Percentiles rank a stretch among this genome's conserved stretches.
Evolutionary conservation across 2,329 filamentous ascomycete genomes (phyloP).

Genomic region (Venturiaceae sp.): DNA sequence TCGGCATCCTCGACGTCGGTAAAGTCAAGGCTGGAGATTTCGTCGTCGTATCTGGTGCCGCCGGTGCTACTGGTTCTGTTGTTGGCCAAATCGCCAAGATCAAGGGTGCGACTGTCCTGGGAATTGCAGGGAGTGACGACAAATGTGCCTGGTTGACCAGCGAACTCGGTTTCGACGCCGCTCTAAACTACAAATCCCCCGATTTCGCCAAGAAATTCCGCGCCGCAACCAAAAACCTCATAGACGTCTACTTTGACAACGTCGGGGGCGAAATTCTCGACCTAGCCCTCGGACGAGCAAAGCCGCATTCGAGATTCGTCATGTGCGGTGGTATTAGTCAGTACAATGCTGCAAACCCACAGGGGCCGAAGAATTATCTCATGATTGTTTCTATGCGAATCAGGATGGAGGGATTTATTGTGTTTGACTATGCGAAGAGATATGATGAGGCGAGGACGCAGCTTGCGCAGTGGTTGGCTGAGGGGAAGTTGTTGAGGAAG

Average conservation of each 20-base stretch:
- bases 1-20: conserved; percentile 61
- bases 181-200: conserved; percentile 58
- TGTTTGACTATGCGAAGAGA: conserved; percentile 55
- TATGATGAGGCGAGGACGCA: conserved; percentile 50
- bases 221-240: conserved; percentile 48
- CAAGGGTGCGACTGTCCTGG: conserved; percentile 54
- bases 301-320: conserved; percentile 53
- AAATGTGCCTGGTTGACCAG: conserved; percentile 58
- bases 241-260: conserved; percentile 67
- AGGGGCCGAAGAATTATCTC: conserved; percentile 47
- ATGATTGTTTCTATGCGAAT: conserved; percentile 47
- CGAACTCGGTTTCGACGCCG: conserved; percentile 57
- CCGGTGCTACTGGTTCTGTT: conserved; percentile 67
- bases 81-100: conserved; percentile 72
- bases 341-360: conserved; percentile 49
- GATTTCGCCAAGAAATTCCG: conserved; percentile 52
- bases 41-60: conserved; percentile 69
- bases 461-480: conserved; percentile 55
- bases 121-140: conserved; percentile 55
- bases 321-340: conserved; percentile 63
- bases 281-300: conserved; percentile 53
- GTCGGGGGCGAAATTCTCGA: conserved; percentile 64
- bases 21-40: conserved; percentile 60
- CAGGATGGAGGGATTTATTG: conserved; percentile 61
- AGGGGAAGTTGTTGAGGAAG: conserved; percentile 61